Conservation (phyloP, 2,329 filamentous ascomycete species). For the Fusarium veterinarium region DNA sequence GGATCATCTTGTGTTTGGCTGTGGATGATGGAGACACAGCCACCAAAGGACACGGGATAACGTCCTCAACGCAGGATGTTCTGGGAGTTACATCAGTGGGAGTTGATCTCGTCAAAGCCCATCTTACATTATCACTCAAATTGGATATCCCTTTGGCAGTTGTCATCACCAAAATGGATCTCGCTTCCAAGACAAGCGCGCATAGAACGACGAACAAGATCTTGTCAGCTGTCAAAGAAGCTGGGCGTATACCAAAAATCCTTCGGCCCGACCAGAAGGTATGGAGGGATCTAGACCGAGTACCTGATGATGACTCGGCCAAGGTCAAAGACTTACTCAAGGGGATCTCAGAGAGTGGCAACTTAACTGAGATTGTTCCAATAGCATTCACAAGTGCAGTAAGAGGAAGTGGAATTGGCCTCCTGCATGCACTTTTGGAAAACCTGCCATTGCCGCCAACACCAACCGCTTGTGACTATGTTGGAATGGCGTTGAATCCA, state of each 20-base stretch:
- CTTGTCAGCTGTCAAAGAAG: conserved; percentile 80
- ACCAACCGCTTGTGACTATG: conserved; percentile 65
- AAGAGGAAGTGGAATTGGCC: conserved; percentile 82
- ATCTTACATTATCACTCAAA: conserved; percentile 87
- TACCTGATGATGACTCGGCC: conserved; percentile 66
- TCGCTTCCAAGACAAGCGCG: conserved; percentile 79
- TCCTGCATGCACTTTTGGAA: conserved; percentile 83
- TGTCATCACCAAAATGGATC: conserved; percentile 89
- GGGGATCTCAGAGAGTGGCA: conserved; percentile 57
- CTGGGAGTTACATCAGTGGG: conserved; percentile 64
- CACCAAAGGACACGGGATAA: conserved; percentile 51
- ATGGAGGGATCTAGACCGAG: conserved; percentile 63
- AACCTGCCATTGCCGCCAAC: conserved; percentile 75
- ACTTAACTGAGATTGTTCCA: conserved; percentile 71
- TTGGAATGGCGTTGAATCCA: conserved; percentile 66
- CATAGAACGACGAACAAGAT: conserved; percentile 78
- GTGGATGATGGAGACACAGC: conserved; percentile 74
- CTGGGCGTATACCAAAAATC: conserved; percentile 79
- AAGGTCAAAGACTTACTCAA: conserved; percentile 69
- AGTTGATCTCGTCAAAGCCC: conserved; percentile 79
- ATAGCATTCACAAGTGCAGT: conserved; percentile 90
- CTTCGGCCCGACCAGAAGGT: conserved; percentile 67
- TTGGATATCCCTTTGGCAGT: conserved; percentile 82
- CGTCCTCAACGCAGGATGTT: conserved; percentile 62
- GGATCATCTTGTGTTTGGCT: conserved; percentile 88